phyloP scores from a whole-genome alignment of 1,284 basidiomycete species.

The Ganoderma lingzhi region DNA sequence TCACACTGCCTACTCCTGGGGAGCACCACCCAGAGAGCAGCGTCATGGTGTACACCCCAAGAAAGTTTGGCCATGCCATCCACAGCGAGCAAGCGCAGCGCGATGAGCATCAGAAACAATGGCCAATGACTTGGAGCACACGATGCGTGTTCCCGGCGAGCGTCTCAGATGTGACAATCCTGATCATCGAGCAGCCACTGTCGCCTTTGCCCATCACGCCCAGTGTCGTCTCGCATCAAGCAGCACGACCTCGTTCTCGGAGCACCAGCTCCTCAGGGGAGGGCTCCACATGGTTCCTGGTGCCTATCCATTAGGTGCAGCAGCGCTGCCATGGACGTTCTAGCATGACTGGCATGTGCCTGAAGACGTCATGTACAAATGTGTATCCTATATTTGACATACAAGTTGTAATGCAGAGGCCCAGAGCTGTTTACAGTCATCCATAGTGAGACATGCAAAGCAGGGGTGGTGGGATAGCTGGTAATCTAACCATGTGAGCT shows the following conservation, averaged over 20 bases:
- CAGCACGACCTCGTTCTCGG: slow-evolving; percentile 45
- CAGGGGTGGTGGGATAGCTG: too few relatives aligned
- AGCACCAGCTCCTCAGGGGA: slow-evolving; percentile 64
- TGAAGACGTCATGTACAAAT: slow-evolving; percentile 89
- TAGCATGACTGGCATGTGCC: slow-evolving; percentile 73
- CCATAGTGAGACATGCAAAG: too few relatives aligned
- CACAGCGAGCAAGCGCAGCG: slow-evolving; percentile 18
- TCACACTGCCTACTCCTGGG: slow-evolving; percentile 62
- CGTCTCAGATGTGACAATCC: slow-evolving; percentile 16
- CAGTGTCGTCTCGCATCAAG: slow-evolving; percentile 16
- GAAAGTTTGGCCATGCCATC: slow-evolving; percentile 52
- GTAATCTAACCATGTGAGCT: too few relatives aligned
- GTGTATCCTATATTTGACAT: too few relatives aligned
- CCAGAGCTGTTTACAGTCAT: too few relatives aligned
- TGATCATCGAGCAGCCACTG: slow-evolving; percentile 1
- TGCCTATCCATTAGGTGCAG: slow-evolving; percentile 41
- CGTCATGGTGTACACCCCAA: slow-evolving; percentile 49
- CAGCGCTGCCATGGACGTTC: slow-evolving; percentile 62
- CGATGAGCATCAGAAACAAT: slow-evolving; percentile 11
- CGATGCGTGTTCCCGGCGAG: slow-evolving; percentile 26
- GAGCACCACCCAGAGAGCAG: slow-evolving; percentile 48
- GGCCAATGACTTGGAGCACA: slow-evolving; percentile 33
- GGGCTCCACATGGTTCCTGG: slow-evolving; percentile 57
- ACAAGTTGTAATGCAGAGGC: too few relatives aligned
- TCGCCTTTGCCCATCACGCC: slow-evolving; percentile 15